phyloP scores from a whole-genome alignment of 169 alveolate genomes.

The Cystoisospora suis region DNA sequence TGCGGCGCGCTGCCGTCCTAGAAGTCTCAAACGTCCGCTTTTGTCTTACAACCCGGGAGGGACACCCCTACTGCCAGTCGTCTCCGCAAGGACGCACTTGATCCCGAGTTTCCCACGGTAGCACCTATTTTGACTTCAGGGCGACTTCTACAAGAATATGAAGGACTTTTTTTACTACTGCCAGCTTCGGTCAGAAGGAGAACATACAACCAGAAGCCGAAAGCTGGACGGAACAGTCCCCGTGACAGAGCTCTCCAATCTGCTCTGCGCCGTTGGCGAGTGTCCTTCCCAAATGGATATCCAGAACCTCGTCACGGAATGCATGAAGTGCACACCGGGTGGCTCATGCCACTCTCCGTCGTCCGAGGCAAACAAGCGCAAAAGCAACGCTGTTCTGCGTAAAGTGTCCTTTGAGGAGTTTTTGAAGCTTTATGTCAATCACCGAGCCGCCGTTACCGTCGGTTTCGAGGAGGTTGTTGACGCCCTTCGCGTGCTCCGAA shows the following conservation, averaged over 20 bases:
- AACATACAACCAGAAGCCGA: slow-evolving; percentile 90
- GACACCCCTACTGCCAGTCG: no score
- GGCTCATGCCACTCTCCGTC: slow-evolving; percentile 34
- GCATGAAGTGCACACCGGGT: neutral
- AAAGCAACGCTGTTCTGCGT: slow-evolving; percentile 76
- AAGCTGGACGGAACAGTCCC: slow-evolving; percentile 87
- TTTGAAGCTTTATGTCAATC: slow-evolving; percentile 64
- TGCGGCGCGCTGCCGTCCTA: no score
- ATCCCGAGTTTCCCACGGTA: no score
- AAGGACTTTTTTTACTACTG: slow-evolving; percentile 91
- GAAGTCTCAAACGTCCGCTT: no score
- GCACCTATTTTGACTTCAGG: slow-evolving; percentile 25
- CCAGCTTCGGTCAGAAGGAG: slow-evolving; percentile 89
- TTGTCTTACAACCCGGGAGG: no score
- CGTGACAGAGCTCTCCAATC: slow-evolving; percentile 82
- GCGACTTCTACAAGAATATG: slow-evolving; percentile 82
- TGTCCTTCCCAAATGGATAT: slow-evolving; percentile 90
- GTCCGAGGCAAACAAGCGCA: slow-evolving; percentile 73
- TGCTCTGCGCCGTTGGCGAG: slow-evolving; percentile 91
- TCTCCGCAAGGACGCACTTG: no score
- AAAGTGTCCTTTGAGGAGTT: slow-evolving; percentile 75
- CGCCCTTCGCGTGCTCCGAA: slow-evolving; percentile 39
- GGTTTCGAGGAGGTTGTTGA: slow-evolving; percentile 43
- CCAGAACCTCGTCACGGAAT: slow-evolving; percentile 83
- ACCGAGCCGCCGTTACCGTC: slow-evolving; percentile 41